Evolutionary conservation across 2,329 filamentous ascomycete genomes (phyloP).

Genomic region (Septoria linicola): DNA sequence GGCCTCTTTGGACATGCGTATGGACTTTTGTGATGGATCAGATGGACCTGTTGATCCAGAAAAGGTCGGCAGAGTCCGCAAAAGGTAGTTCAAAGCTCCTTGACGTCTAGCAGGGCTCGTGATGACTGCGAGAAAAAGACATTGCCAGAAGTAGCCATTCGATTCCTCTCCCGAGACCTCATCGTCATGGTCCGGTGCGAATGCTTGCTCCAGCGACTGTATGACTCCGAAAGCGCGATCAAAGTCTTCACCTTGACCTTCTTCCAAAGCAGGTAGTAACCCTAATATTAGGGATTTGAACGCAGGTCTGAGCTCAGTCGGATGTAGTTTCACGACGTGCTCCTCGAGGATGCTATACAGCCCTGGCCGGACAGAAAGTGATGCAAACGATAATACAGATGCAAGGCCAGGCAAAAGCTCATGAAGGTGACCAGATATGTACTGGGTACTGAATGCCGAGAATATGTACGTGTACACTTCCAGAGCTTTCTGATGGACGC

Average conservation of each 20-base stretch:
- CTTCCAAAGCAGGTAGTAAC: conserved; percentile 87
- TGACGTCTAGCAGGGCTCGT: conserved; percentile 81
- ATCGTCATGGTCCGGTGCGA: conserved; percentile 53
- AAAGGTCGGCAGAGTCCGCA: conserved; percentile 73
- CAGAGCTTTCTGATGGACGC: conserved; percentile 94
- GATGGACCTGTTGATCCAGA: conserved; percentile 29
- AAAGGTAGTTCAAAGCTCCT: conserved; percentile 83
- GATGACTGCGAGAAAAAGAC: conserved; percentile 88
- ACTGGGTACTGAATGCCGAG: conserved; percentile 66
- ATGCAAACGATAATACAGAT: conserved; percentile 89
- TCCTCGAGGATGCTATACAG: conserved; percentile 82
- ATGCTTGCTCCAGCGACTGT: conserved; percentile 70
- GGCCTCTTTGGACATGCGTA: conserved; percentile 14
- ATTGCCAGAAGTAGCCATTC: conserved; percentile 92
- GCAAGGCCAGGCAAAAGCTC: conserved; percentile 88
- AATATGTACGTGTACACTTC: conserved; percentile 94
- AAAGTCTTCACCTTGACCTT: conserved; percentile 96
- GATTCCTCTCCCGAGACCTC: conserved; percentile 60
- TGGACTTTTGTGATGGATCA: conserved; percentile 3
- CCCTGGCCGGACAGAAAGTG: conserved; percentile 80
- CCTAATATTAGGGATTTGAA: conserved; percentile 87
- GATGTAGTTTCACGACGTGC: conserved; percentile 71
- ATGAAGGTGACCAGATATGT: conserved; percentile 73
- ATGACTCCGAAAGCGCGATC: conserved; percentile 79
- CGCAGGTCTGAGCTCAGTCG: conserved; percentile 73